Evolutionary conservation across 139 green algal genomes (phyloP).

Genomic region (Mychonastes homosphaera): DNA sequence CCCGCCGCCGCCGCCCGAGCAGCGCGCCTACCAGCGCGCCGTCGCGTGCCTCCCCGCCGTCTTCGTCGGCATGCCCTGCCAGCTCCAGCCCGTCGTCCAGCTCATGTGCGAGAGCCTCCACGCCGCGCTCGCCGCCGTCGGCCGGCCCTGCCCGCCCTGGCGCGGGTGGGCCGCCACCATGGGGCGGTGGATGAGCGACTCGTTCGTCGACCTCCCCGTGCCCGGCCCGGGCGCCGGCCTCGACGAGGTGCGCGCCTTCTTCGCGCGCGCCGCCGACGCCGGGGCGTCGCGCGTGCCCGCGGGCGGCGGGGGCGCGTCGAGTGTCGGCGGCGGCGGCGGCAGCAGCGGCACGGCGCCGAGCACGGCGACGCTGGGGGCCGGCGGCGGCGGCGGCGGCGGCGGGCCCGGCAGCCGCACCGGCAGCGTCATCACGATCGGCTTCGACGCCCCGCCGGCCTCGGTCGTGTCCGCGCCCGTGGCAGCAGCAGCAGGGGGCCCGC

Average conservation of each 20-base stretch:
- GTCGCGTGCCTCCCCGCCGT: constrained; percentile 16
- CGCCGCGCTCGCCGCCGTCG: constrained; percentile 10
- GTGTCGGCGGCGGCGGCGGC: neutral
- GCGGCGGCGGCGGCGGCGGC: too few relatives aligned
- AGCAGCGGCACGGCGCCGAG: too few relatives aligned
- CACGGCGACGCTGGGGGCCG: too few relatives aligned
- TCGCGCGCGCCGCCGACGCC: constrained; percentile 5
- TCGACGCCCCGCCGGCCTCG: too few relatives aligned
- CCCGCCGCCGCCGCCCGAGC: neutral
- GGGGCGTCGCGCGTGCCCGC: neutral
- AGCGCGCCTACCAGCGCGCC: neutral
- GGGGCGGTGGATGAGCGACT: constrained; percentile 28
- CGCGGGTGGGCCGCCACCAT: constrained; percentile 21
- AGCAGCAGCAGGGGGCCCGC: too few relatives aligned
- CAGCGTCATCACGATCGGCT: too few relatives aligned
- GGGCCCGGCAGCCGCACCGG: too few relatives aligned
- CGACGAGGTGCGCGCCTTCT: constrained; percentile 10
- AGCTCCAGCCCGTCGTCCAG: constrained; percentile 34
- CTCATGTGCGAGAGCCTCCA: constrained; percentile 26
- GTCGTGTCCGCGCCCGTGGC: too few relatives aligned
- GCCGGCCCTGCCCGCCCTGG: constrained; percentile 29
- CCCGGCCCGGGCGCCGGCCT: constrained; percentile 2
- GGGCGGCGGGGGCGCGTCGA: too few relatives aligned
- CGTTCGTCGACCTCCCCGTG: constrained; percentile 25
- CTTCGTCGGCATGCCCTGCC: constrained; percentile 28